Evolutionary conservation across 106 monocot genomes (phyloP).

Genomic region (Dioscorea dumetorum): DNA sequence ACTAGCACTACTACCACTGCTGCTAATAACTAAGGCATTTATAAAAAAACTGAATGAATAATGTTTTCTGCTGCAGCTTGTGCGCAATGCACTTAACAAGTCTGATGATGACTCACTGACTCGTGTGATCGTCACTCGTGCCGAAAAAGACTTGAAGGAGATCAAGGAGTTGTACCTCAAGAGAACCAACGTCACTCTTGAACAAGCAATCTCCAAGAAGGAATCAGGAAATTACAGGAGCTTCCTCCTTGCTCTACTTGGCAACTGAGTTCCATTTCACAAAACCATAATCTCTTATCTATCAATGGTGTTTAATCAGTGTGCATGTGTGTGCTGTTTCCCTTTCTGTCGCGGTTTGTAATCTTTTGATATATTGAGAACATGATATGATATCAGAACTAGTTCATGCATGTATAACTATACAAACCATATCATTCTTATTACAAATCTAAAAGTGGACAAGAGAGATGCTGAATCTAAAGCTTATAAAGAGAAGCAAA

Average conservation of each 20-base stretch:
- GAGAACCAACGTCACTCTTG: conserved; percentile 38
- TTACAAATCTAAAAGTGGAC: background rate
- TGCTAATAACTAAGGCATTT: too few species aligned
- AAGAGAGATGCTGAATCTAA: background rate
- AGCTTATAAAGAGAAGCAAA: conserved; percentile 25
- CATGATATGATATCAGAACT: too few species aligned
- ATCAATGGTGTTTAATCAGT: too few species aligned
- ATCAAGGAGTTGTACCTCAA: conserved; percentile 57
- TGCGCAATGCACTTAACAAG: conserved; percentile 31
- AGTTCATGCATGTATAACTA: too few species aligned
- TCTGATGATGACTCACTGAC: conserved; percentile 51
- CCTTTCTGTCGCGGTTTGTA: too few species aligned
- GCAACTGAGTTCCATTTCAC: conserved; percentile 12
- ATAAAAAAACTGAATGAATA: too few species aligned
- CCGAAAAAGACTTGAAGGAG: conserved; percentile 65
- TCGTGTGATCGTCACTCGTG: conserved; percentile 53
- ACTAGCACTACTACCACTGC: too few species aligned
- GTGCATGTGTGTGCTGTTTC: too few species aligned
- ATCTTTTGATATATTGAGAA: too few species aligned
- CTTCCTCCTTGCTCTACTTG: conserved; percentile 62
- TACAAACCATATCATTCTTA: too few species aligned
- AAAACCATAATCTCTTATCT: too few species aligned
- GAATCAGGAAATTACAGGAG: conserved; percentile 58
- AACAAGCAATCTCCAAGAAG: conserved; percentile 32
- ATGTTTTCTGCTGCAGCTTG: conserved; percentile 27